Evolutionary conservation across 1,284 basidiomycete species (phyloP).

Genomic region (Pseudozyma hubeiensis): DNA sequence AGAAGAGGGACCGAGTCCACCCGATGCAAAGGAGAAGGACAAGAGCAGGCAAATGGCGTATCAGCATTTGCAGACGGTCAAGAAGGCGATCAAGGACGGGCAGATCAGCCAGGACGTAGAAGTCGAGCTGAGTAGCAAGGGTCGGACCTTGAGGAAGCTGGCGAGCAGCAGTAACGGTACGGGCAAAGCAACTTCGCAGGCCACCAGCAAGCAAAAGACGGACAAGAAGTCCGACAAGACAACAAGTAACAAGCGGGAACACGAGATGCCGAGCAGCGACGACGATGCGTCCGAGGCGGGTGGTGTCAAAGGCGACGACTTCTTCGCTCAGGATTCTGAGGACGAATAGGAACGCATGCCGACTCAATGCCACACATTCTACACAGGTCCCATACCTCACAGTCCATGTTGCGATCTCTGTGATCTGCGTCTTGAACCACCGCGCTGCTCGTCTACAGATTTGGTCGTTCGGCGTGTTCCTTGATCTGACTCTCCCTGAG

Average conservation of each 20-base stretch:
- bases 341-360: slow-evolving; percentile 16
- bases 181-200: slow-evolving; percentile 3
- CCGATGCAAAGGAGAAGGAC: slow-evolving; percentile 27
- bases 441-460: slow-evolving; percentile 4
- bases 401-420: neutral
- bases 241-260: slow-evolving; percentile 34
- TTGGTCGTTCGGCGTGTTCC: slow-evolving; percentile 20
- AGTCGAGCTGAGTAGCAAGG: slow-evolving; percentile 44
- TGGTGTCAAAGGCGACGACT: slow-evolving; percentile 49
- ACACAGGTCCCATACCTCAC: neutral
- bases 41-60: slow-evolving; percentile 37
- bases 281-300: slow-evolving; percentile 5
- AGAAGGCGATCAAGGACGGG: slow-evolving; percentile 32
- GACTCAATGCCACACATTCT: neutral
- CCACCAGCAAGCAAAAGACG: slow-evolving; percentile 16
- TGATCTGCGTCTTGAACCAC: neutral
- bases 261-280: slow-evolving; percentile 18
- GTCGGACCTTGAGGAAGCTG: slow-evolving; percentile 18
- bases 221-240: slow-evolving; percentile 21
- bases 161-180: neutral
- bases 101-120: slow-evolving; percentile 50
- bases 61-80: slow-evolving; percentile 41
- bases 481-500: slow-evolving; percentile 36
- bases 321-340: slow-evolving; percentile 51
- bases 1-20: slow-evolving; percentile 18